phyloP scores from a whole-genome alignment of 257 asterid species.

The Solanum virginianum region DNA sequence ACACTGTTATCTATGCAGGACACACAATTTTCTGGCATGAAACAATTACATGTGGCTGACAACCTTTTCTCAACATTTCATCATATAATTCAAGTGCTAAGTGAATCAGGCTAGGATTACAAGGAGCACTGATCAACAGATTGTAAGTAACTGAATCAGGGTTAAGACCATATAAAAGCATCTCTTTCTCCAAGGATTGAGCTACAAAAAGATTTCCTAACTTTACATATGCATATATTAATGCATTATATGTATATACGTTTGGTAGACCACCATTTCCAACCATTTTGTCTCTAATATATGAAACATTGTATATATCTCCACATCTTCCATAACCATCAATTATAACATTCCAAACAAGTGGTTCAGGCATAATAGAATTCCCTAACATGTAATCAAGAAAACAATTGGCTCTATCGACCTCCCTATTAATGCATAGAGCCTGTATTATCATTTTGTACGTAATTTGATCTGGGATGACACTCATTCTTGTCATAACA shows the following conservation, averaged over 20 bases:
- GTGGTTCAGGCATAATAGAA: too few species aligned
- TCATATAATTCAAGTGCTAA: conserved; percentile 33
- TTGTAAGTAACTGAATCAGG: conserved; percentile 67
- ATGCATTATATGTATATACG: conserved; percentile 57
- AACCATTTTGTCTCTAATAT: conserved; percentile 47
- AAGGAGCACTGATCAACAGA: conserved; percentile 64
- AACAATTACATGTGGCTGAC: conserved; percentile 53
- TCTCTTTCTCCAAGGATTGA: conserved; percentile 45
- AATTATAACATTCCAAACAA: too few species aligned
- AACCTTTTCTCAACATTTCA: conserved; percentile 53
- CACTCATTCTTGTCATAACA: too few species aligned
- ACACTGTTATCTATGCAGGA: too few species aligned
- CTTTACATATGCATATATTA: conserved; percentile 45
- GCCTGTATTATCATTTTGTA: conserved; percentile 71
- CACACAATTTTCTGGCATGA: too few species aligned
- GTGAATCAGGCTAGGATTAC: conserved; percentile 38
- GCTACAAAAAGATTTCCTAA: conserved; percentile 38
- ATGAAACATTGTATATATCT: conserved; percentile 33
- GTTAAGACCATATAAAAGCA: too few species aligned
- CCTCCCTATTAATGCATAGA: conserved; percentile 41
- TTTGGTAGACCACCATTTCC: conserved; percentile 54
- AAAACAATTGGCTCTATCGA: too few species aligned
- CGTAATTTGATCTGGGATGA: too few species aligned
- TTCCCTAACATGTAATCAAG: too few species aligned
- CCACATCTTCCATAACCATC: too few species aligned